phyloP scores from a whole-genome alignment of 176 grass and related monocot genomes.

The Musa schizocarpa region DNA sequence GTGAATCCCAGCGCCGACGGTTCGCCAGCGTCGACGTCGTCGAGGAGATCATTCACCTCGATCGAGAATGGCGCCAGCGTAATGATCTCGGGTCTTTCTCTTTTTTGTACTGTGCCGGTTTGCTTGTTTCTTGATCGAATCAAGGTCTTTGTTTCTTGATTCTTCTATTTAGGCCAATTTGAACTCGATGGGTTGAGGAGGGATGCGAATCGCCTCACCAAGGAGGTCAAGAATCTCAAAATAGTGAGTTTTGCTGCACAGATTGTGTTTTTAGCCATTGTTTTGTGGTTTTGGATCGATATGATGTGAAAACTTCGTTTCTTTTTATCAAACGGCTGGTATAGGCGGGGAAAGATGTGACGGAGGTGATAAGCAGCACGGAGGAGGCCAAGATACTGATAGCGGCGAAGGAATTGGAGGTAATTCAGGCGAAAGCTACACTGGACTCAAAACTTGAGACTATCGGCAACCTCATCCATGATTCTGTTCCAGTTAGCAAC shows the following conservation, averaged over 20 bases:
- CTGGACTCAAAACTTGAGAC: conserved; percentile 50
- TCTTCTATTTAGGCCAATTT: conserved; percentile 7
- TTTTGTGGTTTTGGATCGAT: not conserved
- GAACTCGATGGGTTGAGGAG: not conserved
- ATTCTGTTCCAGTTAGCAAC: conserved; percentile 48
- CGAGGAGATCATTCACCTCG: conserved; percentile 12
- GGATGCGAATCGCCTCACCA: conserved; percentile 2
- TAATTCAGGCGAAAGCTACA: conserved; percentile 60
- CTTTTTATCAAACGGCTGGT: not conserved
- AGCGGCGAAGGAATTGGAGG: conserved; percentile 57
- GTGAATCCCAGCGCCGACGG: conserved; percentile 5
- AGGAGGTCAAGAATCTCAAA: conserved; percentile 1
- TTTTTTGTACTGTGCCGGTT: not conserved
- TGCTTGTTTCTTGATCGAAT: not conserved
- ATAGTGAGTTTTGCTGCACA: not conserved
- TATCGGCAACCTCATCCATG: conserved; percentile 75
- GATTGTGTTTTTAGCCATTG: not conserved
- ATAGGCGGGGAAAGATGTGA: not conserved
- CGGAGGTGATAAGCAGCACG: conserved; percentile 59
- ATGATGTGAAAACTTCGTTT: no score
- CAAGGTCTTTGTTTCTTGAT: not conserved
- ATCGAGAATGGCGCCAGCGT: conserved; percentile 11
- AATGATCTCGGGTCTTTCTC: not conserved
- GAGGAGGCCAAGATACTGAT: conserved; percentile 55
- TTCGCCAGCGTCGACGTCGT: conserved; percentile 4